Conservation (phyloP, 1,284 basidiomycete genomes). For the Schizopora paradoxa region DNA sequence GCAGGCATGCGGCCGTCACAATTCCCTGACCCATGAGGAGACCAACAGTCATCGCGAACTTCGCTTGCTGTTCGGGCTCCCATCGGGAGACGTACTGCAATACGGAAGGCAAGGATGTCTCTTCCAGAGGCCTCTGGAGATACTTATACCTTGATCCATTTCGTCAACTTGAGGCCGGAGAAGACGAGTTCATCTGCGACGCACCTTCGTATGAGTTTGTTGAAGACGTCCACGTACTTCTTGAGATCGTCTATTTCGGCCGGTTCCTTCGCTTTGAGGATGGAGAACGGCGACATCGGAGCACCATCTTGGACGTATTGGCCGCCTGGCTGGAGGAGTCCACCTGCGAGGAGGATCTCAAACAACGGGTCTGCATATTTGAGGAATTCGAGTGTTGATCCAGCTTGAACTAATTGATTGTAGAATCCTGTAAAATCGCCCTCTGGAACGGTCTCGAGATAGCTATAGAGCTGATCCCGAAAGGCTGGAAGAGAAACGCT, state of each 20-base stretch:
- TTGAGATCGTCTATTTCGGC: conserved; percentile 79
- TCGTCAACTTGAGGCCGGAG: conserved; percentile 7
- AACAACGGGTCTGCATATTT: conserved; percentile 96
- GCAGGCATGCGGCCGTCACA: conserved; percentile 70
- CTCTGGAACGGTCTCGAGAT: conserved; percentile 80
- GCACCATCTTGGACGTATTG: conserved; percentile 85
- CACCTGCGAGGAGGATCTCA: conserved; percentile 91
- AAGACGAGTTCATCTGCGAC: conserved; percentile 19
- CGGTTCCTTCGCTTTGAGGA: conserved; percentile 77
- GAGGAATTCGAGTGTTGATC: conserved; percentile 86
- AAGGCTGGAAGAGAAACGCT: conserved; percentile 57
- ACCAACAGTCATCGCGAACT: conserved; percentile 77
- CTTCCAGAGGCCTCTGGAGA: conserved; percentile 93
- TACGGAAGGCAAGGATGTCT: conserved; percentile 74
- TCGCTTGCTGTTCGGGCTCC: conserved; percentile 70
- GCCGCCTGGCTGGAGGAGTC: conserved; percentile 93
- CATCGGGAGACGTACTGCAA: conserved; percentile 89
- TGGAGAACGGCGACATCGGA: conserved; percentile 75
- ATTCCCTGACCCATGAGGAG: conserved; percentile 81
- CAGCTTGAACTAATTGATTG: conserved; percentile 86
- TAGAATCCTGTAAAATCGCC: conserved; percentile 82
- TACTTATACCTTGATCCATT: conserved; percentile 82
- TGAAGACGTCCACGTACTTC: conserved; percentile 89
- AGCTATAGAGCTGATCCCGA: conserved; percentile 91
- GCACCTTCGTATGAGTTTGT: conserved; percentile 91